Percentiles rank a stretch among this genome's conserved stretches.
Conservation (phyloP, 495 filamentous ascomycete genomes). For the Trichoderma asperelloides region DNA sequence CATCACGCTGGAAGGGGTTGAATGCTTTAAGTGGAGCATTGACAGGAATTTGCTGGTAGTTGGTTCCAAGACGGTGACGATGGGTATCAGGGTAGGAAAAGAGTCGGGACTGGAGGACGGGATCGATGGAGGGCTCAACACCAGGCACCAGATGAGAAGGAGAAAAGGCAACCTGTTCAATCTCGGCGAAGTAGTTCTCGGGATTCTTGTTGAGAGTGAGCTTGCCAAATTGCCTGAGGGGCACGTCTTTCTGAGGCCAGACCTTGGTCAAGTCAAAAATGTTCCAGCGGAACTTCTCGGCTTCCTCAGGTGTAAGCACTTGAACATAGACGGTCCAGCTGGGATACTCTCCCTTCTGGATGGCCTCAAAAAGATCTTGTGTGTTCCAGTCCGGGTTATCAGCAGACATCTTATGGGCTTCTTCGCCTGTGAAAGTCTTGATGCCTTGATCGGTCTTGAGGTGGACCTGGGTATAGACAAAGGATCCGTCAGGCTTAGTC, state of each 20-base stretch:
- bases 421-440: slow-evolving; percentile 56
- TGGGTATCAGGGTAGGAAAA: slow-evolving; percentile 63
- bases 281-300: slow-evolving; percentile 63
- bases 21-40: slow-evolving; percentile 26
- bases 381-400: slow-evolving; percentile 65
- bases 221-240: slow-evolving; percentile 59
- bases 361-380: slow-evolving; percentile 63
- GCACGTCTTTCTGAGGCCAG: slow-evolving; percentile 64
- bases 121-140: slow-evolving; percentile 49
- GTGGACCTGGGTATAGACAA: slow-evolving; percentile 35
- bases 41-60: slow-evolving; percentile 50
- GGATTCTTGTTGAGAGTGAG: slow-evolving; percentile 63
- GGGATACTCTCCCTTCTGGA: slow-evolving; percentile 53
- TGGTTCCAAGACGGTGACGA: slow-evolving; percentile 57
- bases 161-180: slow-evolving; percentile 77
- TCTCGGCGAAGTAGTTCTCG: slow-evolving; percentile 63
- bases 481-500: slow-evolving; percentile 32
- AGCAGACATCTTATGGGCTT: slow-evolving; percentile 49
- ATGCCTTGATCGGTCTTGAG: slow-evolving; percentile 59
- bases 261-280: slow-evolving; percentile 76
- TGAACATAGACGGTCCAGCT: slow-evolving; percentile 69
- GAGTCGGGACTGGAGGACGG: slow-evolving; percentile 58
- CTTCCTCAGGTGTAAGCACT: slow-evolving; percentile 58
- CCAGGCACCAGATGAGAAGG: slow-evolving; percentile 69
- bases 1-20: slow-evolving; percentile 37